These are phyloP conservation scores for Penicillium canariense DNA, from an alignment of 495 filamentous ascomycete species.

Conservation along the genomic window DNA sequence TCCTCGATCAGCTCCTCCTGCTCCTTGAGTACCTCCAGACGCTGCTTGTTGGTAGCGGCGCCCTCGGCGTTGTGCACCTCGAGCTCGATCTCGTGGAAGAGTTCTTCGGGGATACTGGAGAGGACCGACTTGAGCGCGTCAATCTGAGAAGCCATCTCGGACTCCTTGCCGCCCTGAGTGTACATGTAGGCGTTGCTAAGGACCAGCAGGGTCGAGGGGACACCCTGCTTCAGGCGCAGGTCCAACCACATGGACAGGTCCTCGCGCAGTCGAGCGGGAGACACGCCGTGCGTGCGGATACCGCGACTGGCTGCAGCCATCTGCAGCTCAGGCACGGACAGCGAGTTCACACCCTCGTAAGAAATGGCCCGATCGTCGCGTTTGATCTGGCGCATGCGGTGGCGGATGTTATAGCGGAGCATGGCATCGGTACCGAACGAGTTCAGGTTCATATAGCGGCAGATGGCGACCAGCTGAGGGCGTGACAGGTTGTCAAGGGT, in stretches of 20 bases:
- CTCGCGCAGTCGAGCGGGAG: slow-evolving; percentile 80
- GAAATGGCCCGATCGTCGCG: slow-evolving; percentile 92
- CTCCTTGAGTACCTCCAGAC: slow-evolving; percentile 98
- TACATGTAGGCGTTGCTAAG: slow-evolving; percentile 98
- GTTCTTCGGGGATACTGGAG: slow-evolving; percentile 91
- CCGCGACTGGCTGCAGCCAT: slow-evolving; percentile 86
- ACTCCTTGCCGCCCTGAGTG: slow-evolving; percentile 75
- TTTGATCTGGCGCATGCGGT: slow-evolving; percentile 99
- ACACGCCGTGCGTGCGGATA: slow-evolving; percentile 87
- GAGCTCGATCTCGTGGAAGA: slow-evolving; percentile 99
- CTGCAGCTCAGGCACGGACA: slow-evolving; percentile 92
- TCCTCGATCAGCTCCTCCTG: slow-evolving; percentile 98
- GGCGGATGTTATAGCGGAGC: slow-evolving; percentile 95
- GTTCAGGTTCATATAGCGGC: slow-evolving; percentile 97
- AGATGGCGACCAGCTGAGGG: slow-evolving; percentile 95
- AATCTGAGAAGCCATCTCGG: slow-evolving; percentile 84
- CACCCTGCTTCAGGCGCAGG: slow-evolving; percentile 84
- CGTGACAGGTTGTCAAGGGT: slow-evolving; percentile 96
- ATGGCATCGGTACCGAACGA: slow-evolving; percentile 95
- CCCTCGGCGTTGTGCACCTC: slow-evolving; percentile 97
- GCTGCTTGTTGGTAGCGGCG: slow-evolving; percentile 97
- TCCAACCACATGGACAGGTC: slow-evolving; percentile 95
- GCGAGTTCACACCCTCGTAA: slow-evolving; percentile 89
- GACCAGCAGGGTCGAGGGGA: slow-evolving; percentile 92
- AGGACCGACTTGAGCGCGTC: slow-evolving; percentile 90